Evolutionary conservation across 1,139 yeast genomes (phyloP), one percentile per base, ranked within the genome.

Genomic region (Ogataea hybrid): DNA sequence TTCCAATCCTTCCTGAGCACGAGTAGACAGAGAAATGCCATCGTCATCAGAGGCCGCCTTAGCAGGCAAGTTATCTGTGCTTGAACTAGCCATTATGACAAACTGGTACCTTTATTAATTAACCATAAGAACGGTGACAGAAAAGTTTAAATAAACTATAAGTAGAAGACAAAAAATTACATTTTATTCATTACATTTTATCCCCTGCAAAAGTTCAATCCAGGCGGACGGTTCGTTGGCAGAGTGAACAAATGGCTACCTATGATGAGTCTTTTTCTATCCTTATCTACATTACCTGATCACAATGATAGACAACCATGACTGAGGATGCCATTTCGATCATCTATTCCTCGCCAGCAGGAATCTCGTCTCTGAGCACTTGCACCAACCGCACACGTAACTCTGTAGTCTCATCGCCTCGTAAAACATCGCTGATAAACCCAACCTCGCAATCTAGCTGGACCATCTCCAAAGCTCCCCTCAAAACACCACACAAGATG

Each of bases 381-480:
- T 75, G 81, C 41, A 82, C 70, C 54, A 92, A 69, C 56, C 80
- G 81, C 48, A 94, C 77, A 50, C 83, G 73, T 47, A 92, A 65
- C 58, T 90, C 97, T 0, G 97, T 90, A 31, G 68, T 69, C 16
- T 82, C 82, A 54, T 89, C 94, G 0, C 97, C 98, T 48, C 90
- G 77, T 44, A 92, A 68, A 2, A 75, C 79, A 61, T 92, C 99
- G 53, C 82, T 79, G 4, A 87, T 77, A 62, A 90, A 92, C 54
- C 69, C 71, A 3, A 84, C 89, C 46, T 90, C 96, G 43, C 90
- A 90, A 49, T 90, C 96, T 56, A 92, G 68, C 61, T 92, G 98
- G 3, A 92, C 96, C 97, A 90, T 90, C 57, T 90, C 96, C 44
- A 92, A 67, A 0, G 96, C 92, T 3, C 98, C 97, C 43, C 88